Base-by-base conservation (phyloP, 805 yeast species). In the Nadsonia fulvescens region DNA sequence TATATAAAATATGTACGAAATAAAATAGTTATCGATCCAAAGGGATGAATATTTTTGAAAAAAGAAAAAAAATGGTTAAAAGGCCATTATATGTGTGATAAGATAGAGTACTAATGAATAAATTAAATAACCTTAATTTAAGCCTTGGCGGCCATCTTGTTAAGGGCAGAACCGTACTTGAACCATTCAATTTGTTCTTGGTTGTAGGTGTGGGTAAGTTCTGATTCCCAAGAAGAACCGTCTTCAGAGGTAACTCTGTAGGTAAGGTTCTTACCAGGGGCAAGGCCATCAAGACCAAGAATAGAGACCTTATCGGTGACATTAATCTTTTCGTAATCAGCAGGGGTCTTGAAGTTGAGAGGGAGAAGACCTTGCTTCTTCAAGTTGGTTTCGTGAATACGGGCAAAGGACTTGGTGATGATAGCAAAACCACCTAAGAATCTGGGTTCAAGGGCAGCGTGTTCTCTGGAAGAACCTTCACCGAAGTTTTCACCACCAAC, bases 391-490 rank as follows among this genome's bases (percentile, higher is more conserved):
- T 86, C 98, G 66, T 86, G 98, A 49, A 86, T 89, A 66, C 96
- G 79, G 41, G 96, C 96, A 55, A 89, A 89, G 24, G 95, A 83
- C 62, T 81, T 86, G 56, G 94, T 81, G 51, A 86, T 78, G 61
- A 86, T 86, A 45, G 95, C 95, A 53, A 78, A 81, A 48, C 91
- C 96, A 68, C 95, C 95, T 53, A 86, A 69, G 83, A 61, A 89
- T 67, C 98, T 78, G 66, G 98, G 98, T 70, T 83, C 94, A 55
- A 86, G 70, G 45, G 98, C 98, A 53, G 96, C 98, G 57, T 86
- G 98, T 65, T 86, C 98, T 70, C 98, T 81, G 46, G 96, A 86
- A 37, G 95, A 83, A 65, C 98, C 98, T 67, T 86, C 98, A 68
- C 98, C 98, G 49, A 83, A 79, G 67, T 86, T 86, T 63, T 86